A percentile compares a stretch with the other conserved stretches of the same genome.
Evolutionary conservation across 179 eudicot genomes (phyloP).

Genomic region (Monotropa hypopitys): DNA sequence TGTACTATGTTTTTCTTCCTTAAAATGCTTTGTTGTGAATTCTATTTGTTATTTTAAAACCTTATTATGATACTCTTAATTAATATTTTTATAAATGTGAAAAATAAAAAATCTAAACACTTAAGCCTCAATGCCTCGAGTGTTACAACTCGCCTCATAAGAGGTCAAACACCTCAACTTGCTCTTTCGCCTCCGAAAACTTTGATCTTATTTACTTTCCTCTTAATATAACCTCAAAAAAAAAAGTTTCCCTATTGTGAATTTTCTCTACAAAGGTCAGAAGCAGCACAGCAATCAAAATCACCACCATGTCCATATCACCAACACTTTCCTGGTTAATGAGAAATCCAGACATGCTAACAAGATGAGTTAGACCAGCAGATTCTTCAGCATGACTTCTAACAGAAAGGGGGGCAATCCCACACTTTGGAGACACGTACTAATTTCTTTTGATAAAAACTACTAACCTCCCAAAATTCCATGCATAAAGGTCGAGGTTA

Average conservation of each 20-base stretch:
- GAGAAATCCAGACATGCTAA: background rate
- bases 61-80: too few relatives aligned
- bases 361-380: background rate
- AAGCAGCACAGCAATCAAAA: background rate
- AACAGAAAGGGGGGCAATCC: background rate
- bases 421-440: background rate
- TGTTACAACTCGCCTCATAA: too few relatives aligned
- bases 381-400: background rate
- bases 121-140: too few relatives aligned
- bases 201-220: background rate
- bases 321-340: background rate
- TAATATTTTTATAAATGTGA: too few relatives aligned
- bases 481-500: background rate
- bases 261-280: background rate
- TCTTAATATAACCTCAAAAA: background rate
- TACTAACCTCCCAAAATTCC: background rate
- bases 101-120: too few relatives aligned
- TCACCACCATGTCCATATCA: background rate
- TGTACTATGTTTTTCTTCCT: too few relatives aligned
- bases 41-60: too few relatives aligned
- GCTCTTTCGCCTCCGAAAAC: too few relatives aligned
- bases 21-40: too few relatives aligned
- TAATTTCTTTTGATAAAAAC: background rate
- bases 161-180: too few relatives aligned
- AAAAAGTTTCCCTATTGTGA: background rate